Conservation (phyloP, 441 rosid genomes). For the Brassica balearica region DNA sequence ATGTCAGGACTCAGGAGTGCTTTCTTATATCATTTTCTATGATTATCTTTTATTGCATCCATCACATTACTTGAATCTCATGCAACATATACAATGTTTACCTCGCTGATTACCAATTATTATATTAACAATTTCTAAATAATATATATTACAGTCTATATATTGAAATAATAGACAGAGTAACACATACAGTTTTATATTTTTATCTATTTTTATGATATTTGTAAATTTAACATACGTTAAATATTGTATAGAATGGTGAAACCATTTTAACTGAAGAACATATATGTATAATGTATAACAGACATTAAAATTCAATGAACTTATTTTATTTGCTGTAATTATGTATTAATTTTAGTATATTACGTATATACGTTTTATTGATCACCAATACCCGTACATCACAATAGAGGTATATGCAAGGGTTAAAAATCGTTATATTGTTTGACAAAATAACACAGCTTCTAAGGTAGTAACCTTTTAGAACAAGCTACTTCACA, state of each 20-base stretch:
- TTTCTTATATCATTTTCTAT: no score
- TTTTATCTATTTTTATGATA: not conserved
- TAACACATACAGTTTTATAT: not conserved
- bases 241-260: not conserved
- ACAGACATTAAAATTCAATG: not conserved
- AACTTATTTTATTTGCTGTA: not conserved
- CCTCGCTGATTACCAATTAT: not conserved
- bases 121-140: not conserved
- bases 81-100: not conserved
- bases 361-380: not conserved
- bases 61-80: not conserved
- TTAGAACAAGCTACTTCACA: not conserved
- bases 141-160: not conserved
- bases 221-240: not conserved
- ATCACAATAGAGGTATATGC: not conserved
- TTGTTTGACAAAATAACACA: not conserved
- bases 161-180: not conserved
- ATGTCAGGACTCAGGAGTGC: not conserved
- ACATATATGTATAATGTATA: not conserved
- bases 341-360: not conserved
- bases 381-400: not conserved
- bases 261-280: not conserved
- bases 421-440: not conserved
- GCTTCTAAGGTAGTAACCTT: not conserved
- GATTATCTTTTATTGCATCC: not conserved